Evolutionary conservation across 495 filamentous ascomycete genomes (phyloP).

Genomic region (Talaromyces trachyspermus): DNA sequence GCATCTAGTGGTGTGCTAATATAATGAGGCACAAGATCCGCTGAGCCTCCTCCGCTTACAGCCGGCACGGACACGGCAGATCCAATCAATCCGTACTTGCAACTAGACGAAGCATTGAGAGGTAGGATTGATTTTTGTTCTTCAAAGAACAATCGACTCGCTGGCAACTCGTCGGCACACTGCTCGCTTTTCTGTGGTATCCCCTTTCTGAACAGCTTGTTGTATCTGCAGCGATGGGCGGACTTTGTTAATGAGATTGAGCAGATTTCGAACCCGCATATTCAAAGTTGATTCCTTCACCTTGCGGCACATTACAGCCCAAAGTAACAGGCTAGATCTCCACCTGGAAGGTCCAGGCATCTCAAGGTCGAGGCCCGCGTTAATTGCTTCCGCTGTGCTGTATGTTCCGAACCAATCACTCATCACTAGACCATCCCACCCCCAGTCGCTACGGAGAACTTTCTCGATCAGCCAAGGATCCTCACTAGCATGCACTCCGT

Average conservation of each 20-base stretch:
- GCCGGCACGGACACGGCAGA: slow-evolving; percentile 62
- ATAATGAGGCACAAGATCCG: slow-evolving; percentile 66
- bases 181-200: slow-evolving; percentile 4
- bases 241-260: slow-evolving; percentile 49
- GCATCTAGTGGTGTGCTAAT: background rate
- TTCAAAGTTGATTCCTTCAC: slow-evolving; percentile 3
- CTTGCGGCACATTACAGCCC: slow-evolving; percentile 32
- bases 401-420: slow-evolving; percentile 53
- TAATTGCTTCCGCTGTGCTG: slow-evolving; percentile 27
- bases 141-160: slow-evolving; percentile 62
- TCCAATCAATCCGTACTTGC: slow-evolving; percentile 57
- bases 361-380: slow-evolving; percentile 57
- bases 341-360: slow-evolving; percentile 66
- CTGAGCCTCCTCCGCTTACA: slow-evolving; percentile 62
- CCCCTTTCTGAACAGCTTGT: too few species aligned
- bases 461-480: slow-evolving; percentile 46
- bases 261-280: slow-evolving; percentile 40
- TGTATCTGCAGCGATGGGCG: too few species aligned
- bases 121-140: slow-evolving; percentile 54
- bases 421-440: slow-evolving; percentile 56
- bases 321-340: too few species aligned
- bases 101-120: slow-evolving; percentile 30
- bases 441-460: slow-evolving; percentile 57
- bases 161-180: slow-evolving; percentile 49
- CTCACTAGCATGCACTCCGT: slow-evolving; percentile 56